Percentiles rank a stretch among this genome's conserved stretches.
Evolutionary conservation across 2,329 filamentous ascomycete species (phyloP).

Genomic region (Arthrobotrys conoides): DNA sequence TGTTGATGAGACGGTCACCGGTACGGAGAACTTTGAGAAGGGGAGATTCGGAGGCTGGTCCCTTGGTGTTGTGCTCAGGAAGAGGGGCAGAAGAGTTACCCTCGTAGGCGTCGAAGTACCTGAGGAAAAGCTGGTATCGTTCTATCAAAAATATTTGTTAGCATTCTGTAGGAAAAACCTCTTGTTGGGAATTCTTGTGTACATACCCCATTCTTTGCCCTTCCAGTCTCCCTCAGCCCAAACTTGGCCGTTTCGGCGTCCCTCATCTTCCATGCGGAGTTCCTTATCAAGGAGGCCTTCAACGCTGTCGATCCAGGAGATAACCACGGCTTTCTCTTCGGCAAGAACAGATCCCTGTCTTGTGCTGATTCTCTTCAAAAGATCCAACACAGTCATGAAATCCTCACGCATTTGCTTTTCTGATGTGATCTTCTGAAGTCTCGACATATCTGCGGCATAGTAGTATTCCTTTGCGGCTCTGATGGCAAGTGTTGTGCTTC

Average conservation of each 20-base stretch:
- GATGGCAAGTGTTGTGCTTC: slow-evolving; percentile 95
- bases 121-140: slow-evolving; percentile 64
- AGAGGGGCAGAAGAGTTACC: slow-evolving; percentile 57
- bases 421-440: slow-evolving; percentile 86
- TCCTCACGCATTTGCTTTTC: slow-evolving; percentile 89
- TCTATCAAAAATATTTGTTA: slow-evolving; percentile 61
- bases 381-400: slow-evolving; percentile 86
- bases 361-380: slow-evolving; percentile 90
- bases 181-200: slow-evolving; percentile 62
- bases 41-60: slow-evolving; percentile 74
- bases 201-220: slow-evolving; percentile 75
- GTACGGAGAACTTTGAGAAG: slow-evolving; percentile 82
- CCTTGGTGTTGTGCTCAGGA: slow-evolving; percentile 60
- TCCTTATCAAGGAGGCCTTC: slow-evolving; percentile 82
- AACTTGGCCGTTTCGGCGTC: slow-evolving; percentile 77
- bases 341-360: slow-evolving; percentile 83
- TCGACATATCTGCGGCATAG: slow-evolving; percentile 88
- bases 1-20: slow-evolving; percentile 83
- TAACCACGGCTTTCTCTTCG: slow-evolving; percentile 82
- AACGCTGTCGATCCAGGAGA: slow-evolving; percentile 83
- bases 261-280: slow-evolving; percentile 80
- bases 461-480: slow-evolving; percentile 96
- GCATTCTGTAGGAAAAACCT: slow-evolving; percentile 36
- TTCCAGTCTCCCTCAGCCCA: slow-evolving; percentile 87
- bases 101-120: slow-evolving; percentile 63